Conservation (phyloP, 345 rosid genomes). For the Syzygium aqueum region DNA sequence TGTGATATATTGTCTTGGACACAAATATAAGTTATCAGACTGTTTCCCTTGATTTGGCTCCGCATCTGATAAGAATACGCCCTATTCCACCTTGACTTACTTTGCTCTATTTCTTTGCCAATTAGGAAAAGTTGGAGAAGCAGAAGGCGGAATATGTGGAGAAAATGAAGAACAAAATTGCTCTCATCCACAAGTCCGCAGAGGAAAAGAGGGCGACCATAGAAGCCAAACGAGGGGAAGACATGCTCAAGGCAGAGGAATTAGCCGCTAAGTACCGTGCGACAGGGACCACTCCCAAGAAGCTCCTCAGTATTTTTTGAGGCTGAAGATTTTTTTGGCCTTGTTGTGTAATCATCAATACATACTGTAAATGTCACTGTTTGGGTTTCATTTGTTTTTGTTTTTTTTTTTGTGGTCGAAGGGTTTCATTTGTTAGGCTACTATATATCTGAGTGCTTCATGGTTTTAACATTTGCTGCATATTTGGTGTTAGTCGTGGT, state of each 20-base stretch:
- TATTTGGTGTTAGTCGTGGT: too few relatives aligned
- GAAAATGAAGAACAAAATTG: conserved; percentile 80
- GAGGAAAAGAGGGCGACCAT: conserved; percentile 74
- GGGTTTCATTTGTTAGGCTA: conserved; percentile 15
- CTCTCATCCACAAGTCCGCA: conserved; percentile 64
- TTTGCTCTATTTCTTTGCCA: neutral
- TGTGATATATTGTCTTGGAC: neutral
- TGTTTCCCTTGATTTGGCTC: neutral
- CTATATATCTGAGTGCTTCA: neutral
- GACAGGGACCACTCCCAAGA: conserved; percentile 66
- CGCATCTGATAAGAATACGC: neutral
- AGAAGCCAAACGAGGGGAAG: conserved; percentile 78
- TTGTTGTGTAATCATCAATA: neutral
- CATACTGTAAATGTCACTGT: conserved; percentile 7
- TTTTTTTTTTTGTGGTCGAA: too few relatives aligned
- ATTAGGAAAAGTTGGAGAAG: conserved; percentile 71
- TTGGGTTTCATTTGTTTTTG: conserved; percentile 11
- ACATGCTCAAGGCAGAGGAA: conserved; percentile 86
- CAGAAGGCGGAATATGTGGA: conserved; percentile 67
- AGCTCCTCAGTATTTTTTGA: conserved; percentile 44
- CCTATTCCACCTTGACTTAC: neutral
- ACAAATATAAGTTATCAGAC: neutral
- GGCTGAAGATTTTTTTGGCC: neutral
- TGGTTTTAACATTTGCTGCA: too few relatives aligned
- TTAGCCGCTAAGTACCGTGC: conserved; percentile 74